Conservation (phyloP, 2,329 filamentous ascomycete genomes). For the Xylaria sp. region DNA sequence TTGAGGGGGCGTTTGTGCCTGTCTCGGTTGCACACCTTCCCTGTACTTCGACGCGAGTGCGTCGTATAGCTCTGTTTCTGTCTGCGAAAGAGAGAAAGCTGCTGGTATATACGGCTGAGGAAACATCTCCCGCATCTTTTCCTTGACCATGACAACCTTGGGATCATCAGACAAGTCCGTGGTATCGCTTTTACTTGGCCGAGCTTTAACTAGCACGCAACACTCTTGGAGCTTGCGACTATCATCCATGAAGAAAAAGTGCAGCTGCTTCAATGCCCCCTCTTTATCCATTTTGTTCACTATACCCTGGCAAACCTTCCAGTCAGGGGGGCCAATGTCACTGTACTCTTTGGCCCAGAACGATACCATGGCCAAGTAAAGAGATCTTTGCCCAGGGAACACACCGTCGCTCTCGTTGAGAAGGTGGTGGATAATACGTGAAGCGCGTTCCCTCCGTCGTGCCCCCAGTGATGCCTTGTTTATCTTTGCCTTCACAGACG, state of each 20-base stretch:
- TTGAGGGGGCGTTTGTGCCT: conserved; percentile 13
- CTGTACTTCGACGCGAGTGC: conserved; percentile 31
- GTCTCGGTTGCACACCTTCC: conserved; percentile 9
- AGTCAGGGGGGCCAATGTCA: conserved; percentile 43
- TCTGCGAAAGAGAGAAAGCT: conserved; percentile 40
- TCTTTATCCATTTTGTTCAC: conserved; percentile 36
- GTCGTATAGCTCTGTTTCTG: conserved; percentile 40
- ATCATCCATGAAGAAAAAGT: conserved; percentile 35
- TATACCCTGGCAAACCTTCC: conserved; percentile 29
- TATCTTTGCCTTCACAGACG: conserved; percentile 25
- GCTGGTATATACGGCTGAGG: conserved; percentile 48
- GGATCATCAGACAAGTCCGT: conserved; percentile 44
- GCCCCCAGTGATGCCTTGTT: conserved; percentile 37
- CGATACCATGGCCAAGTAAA: conserved; percentile 52
- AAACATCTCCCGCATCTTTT: conserved; percentile 50
- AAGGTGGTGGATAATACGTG: conserved; percentile 47
- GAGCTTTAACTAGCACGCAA: conserved; percentile 28
- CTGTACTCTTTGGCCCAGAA: conserved; percentile 49
- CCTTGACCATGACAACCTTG: conserved; percentile 47
- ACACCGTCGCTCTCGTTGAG: conserved; percentile 48
- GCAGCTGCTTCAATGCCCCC: conserved; percentile 27
- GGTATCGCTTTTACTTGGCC: neutral
- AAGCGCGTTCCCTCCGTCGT: conserved; percentile 38
- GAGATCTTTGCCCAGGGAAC: conserved; percentile 53
- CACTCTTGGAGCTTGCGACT: conserved; percentile 31